A percentile compares a stretch with the other conserved stretches of the same genome.
Evolutionary conservation across 768 basidiomycete genomes (phyloP).

Genomic region (Daedalea quercina): DNA sequence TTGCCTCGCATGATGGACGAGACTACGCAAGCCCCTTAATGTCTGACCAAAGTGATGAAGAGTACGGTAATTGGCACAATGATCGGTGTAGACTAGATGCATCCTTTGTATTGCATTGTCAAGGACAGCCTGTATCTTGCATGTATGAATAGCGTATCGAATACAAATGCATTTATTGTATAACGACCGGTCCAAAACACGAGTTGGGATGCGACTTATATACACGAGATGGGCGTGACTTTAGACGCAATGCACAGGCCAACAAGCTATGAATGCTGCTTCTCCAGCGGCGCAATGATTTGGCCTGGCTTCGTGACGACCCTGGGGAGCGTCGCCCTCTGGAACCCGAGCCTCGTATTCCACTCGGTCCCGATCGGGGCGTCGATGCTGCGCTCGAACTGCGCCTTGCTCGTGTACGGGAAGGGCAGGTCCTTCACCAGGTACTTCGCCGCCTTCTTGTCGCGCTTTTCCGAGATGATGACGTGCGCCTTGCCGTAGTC

Average conservation of each 20-base stretch:
- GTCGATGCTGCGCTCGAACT: slow-evolving; percentile 83
- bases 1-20: too few relatives aligned
- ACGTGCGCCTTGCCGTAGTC: slow-evolving; percentile 84
- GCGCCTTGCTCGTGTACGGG: slow-evolving; percentile 90
- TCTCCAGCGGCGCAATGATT: slow-evolving; percentile 65
- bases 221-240: too few relatives aligned
- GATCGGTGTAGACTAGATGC: too few relatives aligned
- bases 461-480: slow-evolving; percentile 93
- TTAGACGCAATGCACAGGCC: neutral
- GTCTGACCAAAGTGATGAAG: too few relatives aligned
- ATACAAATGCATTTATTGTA: neutral
- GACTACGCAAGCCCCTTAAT: too few relatives aligned
- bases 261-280: slow-evolving; percentile 17
- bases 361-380: slow-evolving; percentile 85
- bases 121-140: neutral
- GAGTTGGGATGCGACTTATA: too few relatives aligned
- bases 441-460: slow-evolving; percentile 91
- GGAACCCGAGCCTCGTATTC: slow-evolving; percentile 85
- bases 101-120: neutral
- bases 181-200: too few relatives aligned
- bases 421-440: slow-evolving; percentile 87
- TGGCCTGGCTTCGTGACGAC: slow-evolving; percentile 84
- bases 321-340: slow-evolving; percentile 75
- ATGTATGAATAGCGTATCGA: neutral
- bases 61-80: too few relatives aligned